These are phyloP conservation scores for Hebeloma cylindrosporum DNA, from an alignment of 768 basidiomycete species.

Conservation along the genomic window DNA sequence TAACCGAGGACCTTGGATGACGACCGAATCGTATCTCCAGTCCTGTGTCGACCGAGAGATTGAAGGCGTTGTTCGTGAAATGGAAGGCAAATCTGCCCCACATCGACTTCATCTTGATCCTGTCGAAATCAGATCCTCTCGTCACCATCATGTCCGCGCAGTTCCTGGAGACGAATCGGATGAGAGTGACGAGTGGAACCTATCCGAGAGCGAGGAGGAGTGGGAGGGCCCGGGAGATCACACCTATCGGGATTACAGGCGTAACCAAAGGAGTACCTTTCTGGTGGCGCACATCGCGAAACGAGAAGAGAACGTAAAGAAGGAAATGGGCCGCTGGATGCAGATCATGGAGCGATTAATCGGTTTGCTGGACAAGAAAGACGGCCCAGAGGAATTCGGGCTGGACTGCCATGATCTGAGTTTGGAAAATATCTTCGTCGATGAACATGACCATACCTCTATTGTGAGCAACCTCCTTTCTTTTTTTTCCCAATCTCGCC, in stretches of 20 bases:
- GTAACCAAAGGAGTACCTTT: slow-evolving; percentile 80
- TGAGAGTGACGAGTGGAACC: slow-evolving; percentile 76
- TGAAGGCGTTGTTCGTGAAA: slow-evolving; percentile 69
- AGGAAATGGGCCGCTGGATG: slow-evolving; percentile 75
- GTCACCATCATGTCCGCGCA: slow-evolving; percentile 67
- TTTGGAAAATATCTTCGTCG: slow-evolving; percentile 83
- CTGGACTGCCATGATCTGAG: slow-evolving; percentile 87
- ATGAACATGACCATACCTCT: slow-evolving; percentile 59
- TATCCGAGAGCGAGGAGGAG: slow-evolving; percentile 78
- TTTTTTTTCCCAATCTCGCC: neutral
- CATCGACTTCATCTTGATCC: slow-evolving; percentile 82
- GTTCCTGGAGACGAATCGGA: slow-evolving; percentile 75
- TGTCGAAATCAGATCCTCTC: slow-evolving; percentile 66
- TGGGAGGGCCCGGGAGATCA: slow-evolving; percentile 75
- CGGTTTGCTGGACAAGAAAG: slow-evolving; percentile 28
- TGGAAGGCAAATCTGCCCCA: slow-evolving; percentile 73
- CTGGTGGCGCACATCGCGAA: slow-evolving; percentile 66
- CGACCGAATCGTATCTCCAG: slow-evolving; percentile 56
- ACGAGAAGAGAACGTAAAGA: slow-evolving; percentile 60
- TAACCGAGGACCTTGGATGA: slow-evolving; percentile 78
- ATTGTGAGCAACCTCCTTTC: slow-evolving; percentile 54
- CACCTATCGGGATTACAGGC: slow-evolving; percentile 82
- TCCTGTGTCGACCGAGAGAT: slow-evolving; percentile 76
- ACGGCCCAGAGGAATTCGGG: slow-evolving; percentile 61
- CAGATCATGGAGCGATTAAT: slow-evolving; percentile 61